These are phyloP conservation scores for Geranium brycei DNA, from an alignment of 345 rosid genomes.

Conservation along the genomic window DNA sequence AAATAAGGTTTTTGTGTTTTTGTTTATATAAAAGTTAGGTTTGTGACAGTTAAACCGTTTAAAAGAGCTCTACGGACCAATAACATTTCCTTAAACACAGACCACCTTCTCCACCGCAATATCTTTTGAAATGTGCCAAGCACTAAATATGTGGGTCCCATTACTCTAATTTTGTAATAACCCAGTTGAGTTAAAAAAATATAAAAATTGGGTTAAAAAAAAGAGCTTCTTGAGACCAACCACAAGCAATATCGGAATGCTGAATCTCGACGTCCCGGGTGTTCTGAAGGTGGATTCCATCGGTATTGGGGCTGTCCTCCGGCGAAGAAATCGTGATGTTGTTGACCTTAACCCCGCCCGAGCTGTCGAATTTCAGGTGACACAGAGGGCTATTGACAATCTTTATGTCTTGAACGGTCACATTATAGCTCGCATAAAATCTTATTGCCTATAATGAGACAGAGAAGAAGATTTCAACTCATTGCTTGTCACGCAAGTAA, in stretches of 20 bases:
- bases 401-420: conserved; percentile 57
- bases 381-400: conserved; percentile 68
- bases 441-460: conserved; percentile 42
- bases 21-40: conserved; percentile 36
- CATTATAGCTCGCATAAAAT: conserved; percentile 56
- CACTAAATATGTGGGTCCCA: not conserved
- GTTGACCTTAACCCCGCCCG: conserved; percentile 39
- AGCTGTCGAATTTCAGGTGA: conserved; percentile 76
- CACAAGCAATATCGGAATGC: conserved; percentile 57
- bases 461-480: not conserved
- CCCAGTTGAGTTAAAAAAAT: not conserved
- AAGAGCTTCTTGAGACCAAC: conserved; percentile 20
- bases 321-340: conserved; percentile 68
- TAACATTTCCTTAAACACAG: not conserved
- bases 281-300: conserved; percentile 84
- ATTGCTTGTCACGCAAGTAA: not conserved
- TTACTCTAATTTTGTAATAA: not conserved
- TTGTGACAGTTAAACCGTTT: conserved; percentile 3
- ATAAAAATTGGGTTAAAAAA: not conserved
- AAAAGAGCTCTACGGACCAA: not conserved
- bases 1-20: conserved; percentile 10
- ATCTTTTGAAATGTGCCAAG: not conserved
- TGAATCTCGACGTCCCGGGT: conserved; percentile 64
- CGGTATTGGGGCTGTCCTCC: conserved; percentile 64
- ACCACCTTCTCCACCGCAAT: not conserved